A percentile compares a stretch with the other conserved stretches of the same genome.
Evolutionary conservation across 345 rosid genomes (phyloP).

Genomic region (Dipteronia sinensis): DNA sequence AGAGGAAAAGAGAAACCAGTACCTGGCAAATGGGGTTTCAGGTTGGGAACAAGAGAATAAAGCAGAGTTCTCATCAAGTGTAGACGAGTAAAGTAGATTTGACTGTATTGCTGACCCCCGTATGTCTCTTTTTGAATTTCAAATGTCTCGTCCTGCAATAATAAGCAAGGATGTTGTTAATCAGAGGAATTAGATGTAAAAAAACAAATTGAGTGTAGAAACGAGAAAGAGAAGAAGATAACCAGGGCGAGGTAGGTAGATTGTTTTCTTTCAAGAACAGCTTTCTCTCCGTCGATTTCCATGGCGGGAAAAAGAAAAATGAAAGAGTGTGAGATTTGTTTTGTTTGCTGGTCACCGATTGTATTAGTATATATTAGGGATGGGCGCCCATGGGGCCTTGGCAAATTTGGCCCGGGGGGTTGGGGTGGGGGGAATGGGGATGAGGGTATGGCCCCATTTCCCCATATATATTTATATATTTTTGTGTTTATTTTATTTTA

Average conservation of each 20-base stretch:
- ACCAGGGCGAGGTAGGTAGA: constrained; percentile 54
- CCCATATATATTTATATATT: no score
- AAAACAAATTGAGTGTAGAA: neutral
- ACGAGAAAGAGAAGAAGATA: neutral
- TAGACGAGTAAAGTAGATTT: constrained; percentile 86
- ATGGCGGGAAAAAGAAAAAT: constrained; percentile 39
- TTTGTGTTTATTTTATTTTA: no score
- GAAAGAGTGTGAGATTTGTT: neutral
- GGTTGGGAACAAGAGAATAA: constrained; percentile 68
- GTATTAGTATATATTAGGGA: no score
- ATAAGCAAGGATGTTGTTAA: neutral
- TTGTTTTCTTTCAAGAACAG: constrained; percentile 56
- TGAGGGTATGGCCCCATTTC: no score
- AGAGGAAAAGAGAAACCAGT: constrained; percentile 1
- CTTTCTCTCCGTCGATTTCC: constrained; percentile 53
- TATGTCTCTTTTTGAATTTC: constrained; percentile 73
- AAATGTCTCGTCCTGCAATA: constrained; percentile 72
- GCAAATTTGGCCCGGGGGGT: no score
- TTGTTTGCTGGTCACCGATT: neutral
- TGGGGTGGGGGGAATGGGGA: no score
- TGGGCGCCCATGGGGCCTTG: no score
- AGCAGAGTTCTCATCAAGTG: constrained; percentile 76
- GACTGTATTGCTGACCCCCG: constrained; percentile 92
- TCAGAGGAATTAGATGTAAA: neutral
- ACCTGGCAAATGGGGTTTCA: constrained; percentile 86